Evolutionary conservation across 2,329 filamentous ascomycete genomes (phyloP), one percentile per base, ranked within the genome.

Genomic region (Cladophialophora yegresii): DNA sequence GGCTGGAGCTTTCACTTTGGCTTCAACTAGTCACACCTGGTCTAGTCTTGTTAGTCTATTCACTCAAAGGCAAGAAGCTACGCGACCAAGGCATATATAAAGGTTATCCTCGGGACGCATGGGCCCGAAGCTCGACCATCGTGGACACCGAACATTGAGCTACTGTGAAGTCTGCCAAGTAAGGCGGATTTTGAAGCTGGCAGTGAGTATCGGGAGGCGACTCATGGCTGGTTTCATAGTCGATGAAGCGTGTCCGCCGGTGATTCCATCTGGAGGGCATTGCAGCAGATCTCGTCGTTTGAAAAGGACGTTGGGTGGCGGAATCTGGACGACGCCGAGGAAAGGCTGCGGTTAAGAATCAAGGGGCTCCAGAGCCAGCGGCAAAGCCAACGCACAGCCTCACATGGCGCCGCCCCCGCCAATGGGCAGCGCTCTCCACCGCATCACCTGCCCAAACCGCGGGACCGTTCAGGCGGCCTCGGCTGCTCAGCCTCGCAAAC

Each of bases 401-500:
- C 47, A 43, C 22, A n/a, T 22, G 2, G 6, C 9, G 8, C 22
- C 47, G n/a, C 3, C 26, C 22, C 47, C 13, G 22, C 47, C 23
- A 50, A 50, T 50, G 8, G 26, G 23, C 4, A 4, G 12, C 23
- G 20, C 22, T 50, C 20, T 23, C 13, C 8, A 22, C 45, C 45
- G 22, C 20, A 22, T 49, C 22, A 20, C 45, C 22, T 49, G 47
- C 20, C 47, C 47, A 50, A 26, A 50, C 8, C 47, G 20, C 22
- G 9, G 9, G 5, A 4, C 47, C 47, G 36, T 8, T n/a, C 36
- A 43, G 36, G 36, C 36, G n/a, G 36, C 36, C 36, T 43, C 16
- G 36, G 16, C 36, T 13, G 47, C 47, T 50, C 47, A 50, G 47
- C 47, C 47, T 50, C 47, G 23, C 47, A n/a, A 40, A 13, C 45